These are phyloP conservation scores for Penicillium sp. DNA, from an alignment of 2,329 filamentous ascomycete genomes.

Conservation along the genomic window DNA sequence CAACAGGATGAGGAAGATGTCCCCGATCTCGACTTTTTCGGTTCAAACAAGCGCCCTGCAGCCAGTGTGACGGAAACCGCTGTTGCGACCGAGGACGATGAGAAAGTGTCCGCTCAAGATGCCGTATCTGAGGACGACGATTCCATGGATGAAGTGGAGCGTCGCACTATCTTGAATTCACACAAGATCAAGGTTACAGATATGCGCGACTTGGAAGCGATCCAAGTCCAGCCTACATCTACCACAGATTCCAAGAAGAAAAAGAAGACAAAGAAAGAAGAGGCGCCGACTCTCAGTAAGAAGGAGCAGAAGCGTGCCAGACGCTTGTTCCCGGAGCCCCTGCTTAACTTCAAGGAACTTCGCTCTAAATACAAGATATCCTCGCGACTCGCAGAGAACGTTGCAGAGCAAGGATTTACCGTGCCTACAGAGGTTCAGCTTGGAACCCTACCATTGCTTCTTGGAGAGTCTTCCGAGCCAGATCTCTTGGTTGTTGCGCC, in stretches of 20 bases:
- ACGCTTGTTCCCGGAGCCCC: conserved; percentile 73
- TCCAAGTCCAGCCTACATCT: conserved; percentile 25
- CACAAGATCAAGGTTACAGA: conserved; percentile 84
- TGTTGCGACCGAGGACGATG: conserved; percentile 19
- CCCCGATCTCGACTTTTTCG: conserved; percentile 41
- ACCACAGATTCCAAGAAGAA: conserved; percentile 49
- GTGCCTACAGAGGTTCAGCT: conserved; percentile 93
- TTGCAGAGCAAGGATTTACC: conserved; percentile 79
- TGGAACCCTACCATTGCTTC: conserved; percentile 75
- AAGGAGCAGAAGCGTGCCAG: conserved; percentile 53
- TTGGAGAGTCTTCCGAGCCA: conserved; percentile 55
- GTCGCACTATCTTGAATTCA: conserved; percentile 70
- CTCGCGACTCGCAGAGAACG: conserved; percentile 70
- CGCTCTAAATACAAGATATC: conserved; percentile 71
- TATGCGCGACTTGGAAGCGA: conserved; percentile 55
- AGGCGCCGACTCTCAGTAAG: conserved; percentile 41
- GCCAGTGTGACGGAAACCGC: conserved; percentile 16
- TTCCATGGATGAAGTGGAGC: conserved; percentile 65
- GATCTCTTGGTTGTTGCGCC: conserved; percentile 88
- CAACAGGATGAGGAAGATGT: conserved; percentile 27
- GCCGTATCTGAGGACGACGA: conserved; percentile 29
- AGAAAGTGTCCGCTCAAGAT: conserved; percentile 19
- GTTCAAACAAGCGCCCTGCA: conserved; percentile 30
- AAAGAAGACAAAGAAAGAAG: conserved; percentile 55
- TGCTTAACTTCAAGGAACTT: conserved; percentile 74